phyloP scores from a whole-genome alignment of 148 eudicot species.

The Pouteria glomerata region DNA sequence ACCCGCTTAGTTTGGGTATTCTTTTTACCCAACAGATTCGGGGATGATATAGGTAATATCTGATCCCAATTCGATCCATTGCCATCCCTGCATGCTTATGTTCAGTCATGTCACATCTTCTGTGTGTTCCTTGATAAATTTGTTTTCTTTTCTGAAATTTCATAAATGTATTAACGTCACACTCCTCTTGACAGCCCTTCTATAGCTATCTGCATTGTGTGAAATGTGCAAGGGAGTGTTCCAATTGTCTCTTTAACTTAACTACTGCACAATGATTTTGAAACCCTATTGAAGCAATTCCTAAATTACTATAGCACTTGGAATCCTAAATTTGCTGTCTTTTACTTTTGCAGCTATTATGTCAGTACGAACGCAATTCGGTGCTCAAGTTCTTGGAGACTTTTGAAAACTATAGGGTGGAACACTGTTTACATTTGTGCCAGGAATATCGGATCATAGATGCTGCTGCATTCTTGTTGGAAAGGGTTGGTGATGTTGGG shows the following conservation, averaged over 20 bases:
- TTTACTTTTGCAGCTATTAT: slow-evolving; percentile 59
- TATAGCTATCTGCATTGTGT: no score
- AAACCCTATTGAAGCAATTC: not conserved
- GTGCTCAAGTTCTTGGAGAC: slow-evolving; percentile 85
- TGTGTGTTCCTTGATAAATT: not conserved
- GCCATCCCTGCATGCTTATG: no score
- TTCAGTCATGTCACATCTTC: not conserved
- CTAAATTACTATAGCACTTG: not conserved
- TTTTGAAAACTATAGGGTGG: slow-evolving; percentile 88
- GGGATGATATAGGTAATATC: no score
- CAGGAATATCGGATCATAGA: slow-evolving; percentile 82
- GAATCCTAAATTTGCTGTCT: not conserved
- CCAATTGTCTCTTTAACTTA: not conserved
- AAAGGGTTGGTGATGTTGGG: slow-evolving; percentile 95
- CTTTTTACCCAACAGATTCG: no score
- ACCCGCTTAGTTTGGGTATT: no score
- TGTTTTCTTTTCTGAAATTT: no score
- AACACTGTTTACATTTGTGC: slow-evolving; percentile 80
- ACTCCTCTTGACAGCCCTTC: no score
- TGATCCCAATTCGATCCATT: no score
- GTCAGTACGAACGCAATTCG: slow-evolving; percentile 68
- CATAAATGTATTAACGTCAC: no score
- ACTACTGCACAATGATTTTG: not conserved
- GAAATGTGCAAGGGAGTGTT: not conserved
- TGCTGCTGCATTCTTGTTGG: slow-evolving; percentile 85